Base-by-base conservation (phyloP, 768 basidiomycete species). In the Rhodotorula graminis region DNA sequence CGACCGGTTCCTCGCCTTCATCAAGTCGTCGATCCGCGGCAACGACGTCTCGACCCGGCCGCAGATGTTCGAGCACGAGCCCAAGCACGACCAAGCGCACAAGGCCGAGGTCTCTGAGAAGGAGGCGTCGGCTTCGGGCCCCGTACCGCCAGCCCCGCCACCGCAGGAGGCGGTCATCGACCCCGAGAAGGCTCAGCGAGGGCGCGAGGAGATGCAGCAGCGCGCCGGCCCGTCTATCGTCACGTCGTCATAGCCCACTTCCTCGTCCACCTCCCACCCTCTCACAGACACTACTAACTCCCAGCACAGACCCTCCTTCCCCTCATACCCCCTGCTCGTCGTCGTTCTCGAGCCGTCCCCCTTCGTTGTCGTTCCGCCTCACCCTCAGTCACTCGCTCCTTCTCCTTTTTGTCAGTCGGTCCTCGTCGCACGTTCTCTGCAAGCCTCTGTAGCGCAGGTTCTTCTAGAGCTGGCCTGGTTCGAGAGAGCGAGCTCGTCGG, bases 1-100 rank as follows among this genome's bases (percentile, higher is more conserved):
- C 8, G 87, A 91, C 50, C 87, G 96, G 58, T 98, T 99, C 85
- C 64, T 83, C 25, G 75, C 79, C 56, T 93, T 93, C 77, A 89
- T 93, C 88, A 88, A 87, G 80, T 89, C 90, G 33, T 85, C 89
- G 77, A 91, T 93, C 88, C 87, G 88, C 6, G 89, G 90, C 31
- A 91, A 91, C 16, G 90, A 76, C 63, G 84, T 57, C 89, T 89
- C 31, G 86, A 85, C 25, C 83, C 79, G 70, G 79, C 78, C 78
- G 9, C 71, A 67, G 53, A 70, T 70, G 71, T 68, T 58, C 29
- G 69, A 74, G 47, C 18, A 31, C 55, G 9, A 40, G 52, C 37
- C 10, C 27, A 29, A 55, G 53, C 27, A n/a, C 15, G 27, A n/a
- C 19, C 10, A 27, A 12, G 52, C 52, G 49, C 21, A 25, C 50